Percentiles rank a stretch among this genome's conserved stretches.
These are phyloP conservation scores for Fusarium ramigenum DNA, from an alignment of 2,329 filamentous ascomycete species.

Conservation along the genomic window DNA sequence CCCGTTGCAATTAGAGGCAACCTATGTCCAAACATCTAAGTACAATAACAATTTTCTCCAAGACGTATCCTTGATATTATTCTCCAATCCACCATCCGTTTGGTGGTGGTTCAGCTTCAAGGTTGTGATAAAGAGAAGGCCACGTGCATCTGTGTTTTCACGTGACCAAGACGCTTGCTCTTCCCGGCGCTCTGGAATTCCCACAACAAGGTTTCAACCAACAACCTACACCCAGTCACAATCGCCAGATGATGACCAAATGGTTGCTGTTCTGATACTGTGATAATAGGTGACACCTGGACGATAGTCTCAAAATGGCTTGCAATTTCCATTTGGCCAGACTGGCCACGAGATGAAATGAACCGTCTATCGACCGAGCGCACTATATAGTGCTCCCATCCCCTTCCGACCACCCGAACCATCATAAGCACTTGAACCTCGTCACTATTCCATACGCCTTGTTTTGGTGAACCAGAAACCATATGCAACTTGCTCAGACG, in stretches of 20 bases:
- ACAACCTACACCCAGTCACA: conserved; percentile 36
- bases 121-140: background rate
- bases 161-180: conserved; percentile 31
- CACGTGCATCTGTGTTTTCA: conserved; percentile 17
- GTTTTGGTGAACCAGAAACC: background rate
- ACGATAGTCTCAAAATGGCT: background rate
- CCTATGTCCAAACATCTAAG: background rate
- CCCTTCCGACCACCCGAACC: conserved; percentile 34
- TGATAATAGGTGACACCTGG: conserved; percentile 1
- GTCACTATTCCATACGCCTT: background rate
- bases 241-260: conserved; percentile 26
- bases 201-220: conserved; percentile 36
- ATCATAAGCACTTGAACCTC: conserved; percentile 16
- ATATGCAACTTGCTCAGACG: background rate
- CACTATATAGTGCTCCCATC: conserved; percentile 1
- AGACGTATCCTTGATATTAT: background rate
- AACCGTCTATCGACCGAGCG: background rate
- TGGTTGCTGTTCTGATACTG: conserved; percentile 8
- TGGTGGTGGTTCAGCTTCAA: background rate
- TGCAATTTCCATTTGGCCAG: background rate
- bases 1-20: background rate
- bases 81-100: background rate
- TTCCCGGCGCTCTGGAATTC: conserved; percentile 24
- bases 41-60: background rate
- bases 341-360: conserved; percentile 13